phyloP scores from a whole-genome alignment of 768 basidiomycete genomes.

The Pleurotus tuber-regium region DNA sequence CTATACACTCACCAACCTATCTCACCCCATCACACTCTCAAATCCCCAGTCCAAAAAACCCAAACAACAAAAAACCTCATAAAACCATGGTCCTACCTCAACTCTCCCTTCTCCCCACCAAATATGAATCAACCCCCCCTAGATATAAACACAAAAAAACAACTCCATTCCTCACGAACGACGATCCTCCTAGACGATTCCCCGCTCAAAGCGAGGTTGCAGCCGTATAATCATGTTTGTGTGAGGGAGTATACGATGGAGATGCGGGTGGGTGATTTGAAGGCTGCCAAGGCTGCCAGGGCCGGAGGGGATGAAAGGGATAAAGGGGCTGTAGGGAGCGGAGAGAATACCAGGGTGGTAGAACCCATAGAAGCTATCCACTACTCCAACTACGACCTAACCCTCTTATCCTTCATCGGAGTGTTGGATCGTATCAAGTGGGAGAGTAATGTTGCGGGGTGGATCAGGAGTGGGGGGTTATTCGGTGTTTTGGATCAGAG shows the following conservation, averaged over 20 bases:
- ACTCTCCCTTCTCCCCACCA: constrained; percentile 11
- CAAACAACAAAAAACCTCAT: constrained; percentile 74
- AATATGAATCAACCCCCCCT: constrained; percentile 4
- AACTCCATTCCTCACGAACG: constrained; percentile 39
- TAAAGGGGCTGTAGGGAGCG: too few relatives aligned
- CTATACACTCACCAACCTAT: not conserved
- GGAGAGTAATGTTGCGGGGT: constrained; percentile 65
- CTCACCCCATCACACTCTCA: not conserved
- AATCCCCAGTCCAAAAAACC: constrained; percentile 35
- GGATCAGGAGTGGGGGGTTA: constrained; percentile 61
- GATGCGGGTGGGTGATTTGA: constrained; percentile 34
- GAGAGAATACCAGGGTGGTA: too few relatives aligned
- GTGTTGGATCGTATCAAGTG: constrained; percentile 56
- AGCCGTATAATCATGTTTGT: constrained; percentile 83
- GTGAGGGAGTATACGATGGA: constrained; percentile 61
- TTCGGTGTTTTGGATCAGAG: not conserved
- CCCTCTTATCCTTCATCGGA: constrained; percentile 64
- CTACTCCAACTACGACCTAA: constrained; percentile 40
- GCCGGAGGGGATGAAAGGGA: constrained; percentile 4
- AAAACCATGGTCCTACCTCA: constrained; percentile 56
- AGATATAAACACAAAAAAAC: constrained; percentile 5
- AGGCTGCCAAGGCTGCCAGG: constrained; percentile 14
- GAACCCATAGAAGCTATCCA: not conserved
- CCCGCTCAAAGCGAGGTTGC: constrained; percentile 55
- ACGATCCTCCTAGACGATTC: constrained; percentile 56